Evolutionary conservation across 352 stramenopile species (phyloP).

Genomic region (Bremia lactucae): DNA sequence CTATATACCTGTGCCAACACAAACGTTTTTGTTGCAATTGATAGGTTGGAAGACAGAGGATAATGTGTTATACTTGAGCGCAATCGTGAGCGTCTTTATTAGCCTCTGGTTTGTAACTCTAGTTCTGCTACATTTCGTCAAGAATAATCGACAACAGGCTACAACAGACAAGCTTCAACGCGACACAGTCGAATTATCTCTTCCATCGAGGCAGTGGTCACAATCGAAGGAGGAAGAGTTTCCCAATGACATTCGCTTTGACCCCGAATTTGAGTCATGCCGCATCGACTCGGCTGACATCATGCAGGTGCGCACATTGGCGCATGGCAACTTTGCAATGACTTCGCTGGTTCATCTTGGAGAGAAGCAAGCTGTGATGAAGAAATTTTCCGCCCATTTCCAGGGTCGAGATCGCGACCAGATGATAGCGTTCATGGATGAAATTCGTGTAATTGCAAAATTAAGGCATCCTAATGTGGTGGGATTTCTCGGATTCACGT

Average conservation of each 20-base stretch:
- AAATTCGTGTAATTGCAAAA: conserved; percentile 51
- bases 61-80: conserved; percentile 16
- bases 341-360: conserved; percentile 24
- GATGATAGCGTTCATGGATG: conserved; percentile 43
- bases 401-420: conserved; percentile 17
- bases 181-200: conserved; percentile 16
- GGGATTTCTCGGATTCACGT: conserved; percentile 48
- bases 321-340: conserved; percentile 27
- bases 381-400: conserved; percentile 19
- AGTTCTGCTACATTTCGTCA: conserved; percentile 14
- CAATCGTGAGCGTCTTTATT: conserved; percentile 22
- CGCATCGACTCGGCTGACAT: conserved; percentile 28
- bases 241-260: conserved; percentile 24
- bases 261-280: conserved; percentile 18
- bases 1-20: neutral
- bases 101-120: conserved; percentile 27
- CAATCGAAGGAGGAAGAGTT: conserved; percentile 15
- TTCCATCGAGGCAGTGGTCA: conserved; percentile 19
- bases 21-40: conserved; percentile 1
- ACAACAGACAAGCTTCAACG: conserved; percentile 8
- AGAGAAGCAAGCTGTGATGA: conserved; percentile 31
- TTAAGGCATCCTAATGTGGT: conserved; percentile 48
- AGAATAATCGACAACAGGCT: conserved; percentile 1
- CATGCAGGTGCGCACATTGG: conserved; percentile 27
- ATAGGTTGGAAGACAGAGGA: conserved; percentile 10